A percentile compares a stretch with the other conserved stretches of the same genome.
Conservation (phyloP, 2,329 filamentous ascomycete species). For the Hyphodiscus sp. region DNA sequence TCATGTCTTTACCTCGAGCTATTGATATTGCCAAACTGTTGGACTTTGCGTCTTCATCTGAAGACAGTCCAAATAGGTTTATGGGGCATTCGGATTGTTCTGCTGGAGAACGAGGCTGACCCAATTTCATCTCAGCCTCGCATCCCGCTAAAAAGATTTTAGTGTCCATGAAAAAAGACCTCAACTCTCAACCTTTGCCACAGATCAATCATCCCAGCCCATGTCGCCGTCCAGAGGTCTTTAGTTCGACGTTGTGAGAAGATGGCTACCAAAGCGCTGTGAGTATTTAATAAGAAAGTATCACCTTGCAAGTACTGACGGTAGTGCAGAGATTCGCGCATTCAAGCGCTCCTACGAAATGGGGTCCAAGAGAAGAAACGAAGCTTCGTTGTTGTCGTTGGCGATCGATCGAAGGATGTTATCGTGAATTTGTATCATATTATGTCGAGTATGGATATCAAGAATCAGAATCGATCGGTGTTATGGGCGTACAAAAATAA, state of each 20-base stretch:
- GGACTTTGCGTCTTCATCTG: too few relatives aligned
- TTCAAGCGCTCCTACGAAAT: conserved; percentile 87
- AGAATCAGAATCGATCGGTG: conserved; percentile 83
- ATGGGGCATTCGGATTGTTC: too few relatives aligned
- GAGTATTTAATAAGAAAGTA: conserved; percentile 2
- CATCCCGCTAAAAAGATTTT: too few relatives aligned
- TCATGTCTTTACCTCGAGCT: too few relatives aligned
- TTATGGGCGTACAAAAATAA: conserved; percentile 99
- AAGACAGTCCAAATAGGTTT: too few relatives aligned
- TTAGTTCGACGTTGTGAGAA: not conserved
- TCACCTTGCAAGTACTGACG: conserved; percentile 5
- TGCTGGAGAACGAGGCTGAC: too few relatives aligned
- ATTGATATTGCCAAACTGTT: too few relatives aligned
- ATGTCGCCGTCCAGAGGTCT: conserved; percentile 19
- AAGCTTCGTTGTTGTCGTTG: conserved; percentile 95
- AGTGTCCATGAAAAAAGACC: too few relatives aligned
- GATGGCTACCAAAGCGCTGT: conserved; percentile 30
- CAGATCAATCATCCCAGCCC: conserved; percentile 1
- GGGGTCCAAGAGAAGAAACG: conserved; percentile 92
- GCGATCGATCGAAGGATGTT: conserved; percentile 89
- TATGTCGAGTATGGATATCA: conserved; percentile 81
- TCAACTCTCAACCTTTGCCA: not conserved
- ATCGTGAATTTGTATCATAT: conserved; percentile 95
- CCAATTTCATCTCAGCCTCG: too few relatives aligned
- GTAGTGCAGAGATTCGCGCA: conserved; percentile 68